Conservation (phyloP, 2,329 filamentous ascomycete genomes). For the Eutypa lata region DNA sequence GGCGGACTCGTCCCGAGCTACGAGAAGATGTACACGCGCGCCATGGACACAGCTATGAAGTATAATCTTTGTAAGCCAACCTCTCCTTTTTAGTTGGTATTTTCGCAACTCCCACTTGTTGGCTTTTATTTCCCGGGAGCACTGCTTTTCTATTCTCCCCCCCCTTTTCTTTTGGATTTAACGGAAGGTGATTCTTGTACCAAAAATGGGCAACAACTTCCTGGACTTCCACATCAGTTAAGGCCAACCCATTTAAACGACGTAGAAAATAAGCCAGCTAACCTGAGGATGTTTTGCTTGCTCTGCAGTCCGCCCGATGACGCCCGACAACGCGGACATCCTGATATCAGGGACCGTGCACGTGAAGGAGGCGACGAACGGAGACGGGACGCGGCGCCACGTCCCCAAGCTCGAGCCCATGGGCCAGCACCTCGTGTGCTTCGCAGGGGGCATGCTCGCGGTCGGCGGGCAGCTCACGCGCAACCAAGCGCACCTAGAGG, state of each 20-base stretch:
- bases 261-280: no score
- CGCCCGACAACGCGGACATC: conserved; percentile 54
- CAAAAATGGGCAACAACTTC: no score
- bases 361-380: conserved; percentile 9
- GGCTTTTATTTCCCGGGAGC: no score
- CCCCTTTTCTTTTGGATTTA: no score
- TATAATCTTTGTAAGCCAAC: conserved; percentile 48
- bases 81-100: neutral
- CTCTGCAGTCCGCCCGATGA: conserved; percentile 51
- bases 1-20: conserved; percentile 57
- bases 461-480: conserved; percentile 44
- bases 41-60: conserved; percentile 57
- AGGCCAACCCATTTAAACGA: no score
- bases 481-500: conserved; percentile 38
- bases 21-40: conserved; percentile 57
- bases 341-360: conserved; percentile 52
- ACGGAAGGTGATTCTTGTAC: no score
- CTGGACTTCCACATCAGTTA: no score
- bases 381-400: neutral
- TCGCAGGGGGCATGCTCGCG: conserved; percentile 49
- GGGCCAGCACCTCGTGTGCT: conserved; percentile 48
- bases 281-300: no score
- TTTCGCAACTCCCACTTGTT: no score
- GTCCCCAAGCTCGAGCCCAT: conserved; percentile 30
- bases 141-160: no score